These are phyloP conservation scores for Tetrahymena elliotti DNA, from an alignment of 73 alveolate species.

Conservation along the genomic window DNA sequence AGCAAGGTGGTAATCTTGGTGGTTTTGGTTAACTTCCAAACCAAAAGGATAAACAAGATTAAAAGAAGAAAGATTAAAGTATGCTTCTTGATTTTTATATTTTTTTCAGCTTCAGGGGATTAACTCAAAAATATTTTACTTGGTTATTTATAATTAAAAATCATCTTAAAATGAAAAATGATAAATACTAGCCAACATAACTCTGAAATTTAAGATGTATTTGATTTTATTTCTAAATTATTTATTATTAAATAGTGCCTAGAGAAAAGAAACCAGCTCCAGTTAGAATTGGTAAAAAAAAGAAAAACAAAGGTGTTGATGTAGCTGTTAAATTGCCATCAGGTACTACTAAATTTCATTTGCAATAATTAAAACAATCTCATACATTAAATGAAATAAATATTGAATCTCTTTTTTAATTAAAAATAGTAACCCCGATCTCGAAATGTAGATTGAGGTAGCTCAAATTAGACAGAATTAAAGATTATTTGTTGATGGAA, in stretches of 20 bases:
- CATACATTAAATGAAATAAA: conserved; percentile 59
- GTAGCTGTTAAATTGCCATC: conserved; percentile 56
- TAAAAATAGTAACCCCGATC: conserved; percentile 61
- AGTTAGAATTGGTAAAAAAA: conserved; percentile 65
- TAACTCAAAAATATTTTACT: too few species aligned
- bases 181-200: not conserved
- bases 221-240: not conserved
- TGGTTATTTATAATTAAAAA: too few species aligned
- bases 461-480: conserved; percentile 75
- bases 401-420: conserved; percentile 24
- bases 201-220: not conserved
- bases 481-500: conserved; percentile 91
- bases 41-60: not conserved
- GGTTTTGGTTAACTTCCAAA: not conserved
- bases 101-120: not conserved
- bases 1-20: not conserved
- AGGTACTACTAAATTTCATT: conserved; percentile 4
- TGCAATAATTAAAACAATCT: conserved; percentile 41
- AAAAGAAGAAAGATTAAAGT: not conserved
- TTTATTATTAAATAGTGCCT: not conserved
- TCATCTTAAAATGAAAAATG: not conserved
- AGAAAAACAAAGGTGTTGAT: conserved; percentile 64
- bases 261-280: conserved; percentile 65
- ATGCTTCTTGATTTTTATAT: not conserved
- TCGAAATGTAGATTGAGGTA: conserved; percentile 84